Percentiles rank a stretch among this genome's conserved stretches.
Conservation (phyloP, 495 filamentous ascomycete genomes). For the Xylaria palmicola region DNA sequence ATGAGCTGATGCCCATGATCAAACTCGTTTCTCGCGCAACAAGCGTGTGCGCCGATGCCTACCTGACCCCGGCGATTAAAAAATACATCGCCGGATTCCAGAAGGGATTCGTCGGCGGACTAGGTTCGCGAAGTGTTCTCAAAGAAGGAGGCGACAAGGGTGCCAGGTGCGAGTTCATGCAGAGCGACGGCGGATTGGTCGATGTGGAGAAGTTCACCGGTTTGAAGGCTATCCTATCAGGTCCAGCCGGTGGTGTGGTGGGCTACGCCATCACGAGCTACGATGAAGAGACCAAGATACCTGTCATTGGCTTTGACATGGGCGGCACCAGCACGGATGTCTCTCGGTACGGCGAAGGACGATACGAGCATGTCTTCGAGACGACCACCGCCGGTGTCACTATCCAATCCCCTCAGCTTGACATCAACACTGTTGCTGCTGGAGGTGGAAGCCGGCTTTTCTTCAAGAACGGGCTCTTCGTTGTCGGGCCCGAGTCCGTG, state of each 20-base stretch:
- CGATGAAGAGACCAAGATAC: slow-evolving; percentile 79
- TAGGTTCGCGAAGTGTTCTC: slow-evolving; percentile 67
- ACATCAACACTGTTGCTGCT: slow-evolving; percentile 97
- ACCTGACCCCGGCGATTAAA: slow-evolving; percentile 92
- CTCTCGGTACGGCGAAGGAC: slow-evolving; percentile 80
- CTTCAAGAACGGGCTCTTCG: slow-evolving; percentile 90
- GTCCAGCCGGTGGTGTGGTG: slow-evolving; percentile 81
- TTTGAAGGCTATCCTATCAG: slow-evolving; percentile 72
- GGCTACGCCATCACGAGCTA: slow-evolving; percentile 94
- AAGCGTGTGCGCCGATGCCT: slow-evolving; percentile 92
- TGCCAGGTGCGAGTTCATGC: slow-evolving; percentile 81
- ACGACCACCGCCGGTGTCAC: slow-evolving; percentile 95
- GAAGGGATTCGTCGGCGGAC: slow-evolving; percentile 66
- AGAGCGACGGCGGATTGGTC: slow-evolving; percentile 77
- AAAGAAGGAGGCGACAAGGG: slow-evolving; percentile 53
- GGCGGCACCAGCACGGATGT: slow-evolving; percentile 92
- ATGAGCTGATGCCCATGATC: slow-evolving; percentile 92
- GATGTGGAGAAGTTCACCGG: slow-evolving; percentile 75
- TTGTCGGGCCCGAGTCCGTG: slow-evolving; percentile 93
- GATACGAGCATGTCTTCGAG: slow-evolving; percentile 96
- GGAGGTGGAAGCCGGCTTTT: slow-evolving; percentile 89
- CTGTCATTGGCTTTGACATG: slow-evolving; percentile 98
- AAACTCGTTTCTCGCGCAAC: slow-evolving; percentile 85
- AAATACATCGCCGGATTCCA: slow-evolving; percentile 93
- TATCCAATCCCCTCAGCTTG: slow-evolving; percentile 91